Evolutionary conservation across 2,329 filamentous ascomycete genomes (phyloP).

Genomic region (Harringtonia aguacate): DNA sequence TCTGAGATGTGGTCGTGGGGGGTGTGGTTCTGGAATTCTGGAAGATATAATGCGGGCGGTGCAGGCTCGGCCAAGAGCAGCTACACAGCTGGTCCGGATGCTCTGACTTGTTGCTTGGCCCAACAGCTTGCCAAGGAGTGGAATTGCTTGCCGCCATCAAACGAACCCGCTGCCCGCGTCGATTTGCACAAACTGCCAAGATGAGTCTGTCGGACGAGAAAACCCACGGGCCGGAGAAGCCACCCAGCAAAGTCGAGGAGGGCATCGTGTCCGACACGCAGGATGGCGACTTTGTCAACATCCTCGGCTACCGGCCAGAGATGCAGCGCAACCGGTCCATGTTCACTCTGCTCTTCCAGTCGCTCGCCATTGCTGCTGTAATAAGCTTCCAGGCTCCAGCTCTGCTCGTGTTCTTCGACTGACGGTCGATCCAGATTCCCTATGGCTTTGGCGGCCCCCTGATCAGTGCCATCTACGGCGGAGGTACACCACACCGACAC

Average conservation of each 20-base stretch:
- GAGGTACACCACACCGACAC: neutral
- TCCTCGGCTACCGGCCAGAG: slow-evolving; percentile 46
- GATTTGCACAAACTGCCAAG: neutral
- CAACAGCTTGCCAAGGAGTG: neutral
- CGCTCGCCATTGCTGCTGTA: slow-evolving; percentile 14
- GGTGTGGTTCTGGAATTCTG: no score
- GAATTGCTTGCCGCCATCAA: neutral
- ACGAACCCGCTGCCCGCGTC: neutral
- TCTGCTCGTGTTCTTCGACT: neutral
- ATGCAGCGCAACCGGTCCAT: slow-evolving; percentile 48
- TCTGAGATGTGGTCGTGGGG: no score
- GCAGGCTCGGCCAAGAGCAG: no score
- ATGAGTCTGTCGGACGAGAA: slow-evolving; percentile 3
- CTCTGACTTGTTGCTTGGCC: no score
- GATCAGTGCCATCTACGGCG: slow-evolving; percentile 9
- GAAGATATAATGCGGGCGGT: no score
- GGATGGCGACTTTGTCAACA: slow-evolving; percentile 1
- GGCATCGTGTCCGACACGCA: neutral
- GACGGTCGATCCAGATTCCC: slow-evolving; percentile 3
- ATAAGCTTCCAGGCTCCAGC: neutral
- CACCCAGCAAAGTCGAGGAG: slow-evolving; percentile 1
- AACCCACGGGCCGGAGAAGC: neutral
- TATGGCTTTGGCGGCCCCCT: slow-evolving; percentile 8
- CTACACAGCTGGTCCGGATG: no score
- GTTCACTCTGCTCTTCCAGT: slow-evolving; percentile 49